phyloP scores from a whole-genome alignment of 805 yeast genomes.

The Helenozyma rhizophorensis region DNA sequence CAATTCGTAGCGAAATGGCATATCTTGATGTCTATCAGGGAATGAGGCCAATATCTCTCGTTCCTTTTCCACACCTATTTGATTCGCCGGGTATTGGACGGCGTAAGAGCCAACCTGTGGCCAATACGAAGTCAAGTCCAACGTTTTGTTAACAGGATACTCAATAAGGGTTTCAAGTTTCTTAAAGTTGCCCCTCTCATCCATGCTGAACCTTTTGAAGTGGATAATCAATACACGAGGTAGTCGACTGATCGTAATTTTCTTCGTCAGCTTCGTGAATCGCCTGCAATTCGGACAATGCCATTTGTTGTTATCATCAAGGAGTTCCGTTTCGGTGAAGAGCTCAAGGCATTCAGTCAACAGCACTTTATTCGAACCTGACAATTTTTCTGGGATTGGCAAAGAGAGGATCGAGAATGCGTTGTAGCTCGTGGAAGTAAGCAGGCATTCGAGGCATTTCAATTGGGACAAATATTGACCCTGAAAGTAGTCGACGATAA shows the following conservation, averaged over 20 bases:
- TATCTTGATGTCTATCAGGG: constrained; percentile 64
- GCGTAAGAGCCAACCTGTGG: constrained; percentile 42
- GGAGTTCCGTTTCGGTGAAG: constrained; percentile 68
- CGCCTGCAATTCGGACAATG: constrained; percentile 70
- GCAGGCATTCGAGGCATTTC: constrained; percentile 65
- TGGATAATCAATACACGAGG: constrained; percentile 81
- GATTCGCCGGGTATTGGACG: constrained; percentile 6
- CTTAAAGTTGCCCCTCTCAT: constrained; percentile 39
- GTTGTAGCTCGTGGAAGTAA: constrained; percentile 81
- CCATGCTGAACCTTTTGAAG: constrained; percentile 67
- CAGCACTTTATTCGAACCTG: constrained; percentile 21
- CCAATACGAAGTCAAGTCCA: constrained; percentile 73
- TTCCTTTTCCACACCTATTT: constrained; percentile 39
- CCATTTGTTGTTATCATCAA: constrained; percentile 83
- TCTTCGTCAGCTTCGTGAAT: constrained; percentile 62
- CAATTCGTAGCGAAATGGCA: constrained; percentile 75
- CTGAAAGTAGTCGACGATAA: constrained; percentile 76
- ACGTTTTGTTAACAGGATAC: constrained; percentile 53
- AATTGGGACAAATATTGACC: constrained; percentile 85
- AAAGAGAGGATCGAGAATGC: constrained; percentile 75
- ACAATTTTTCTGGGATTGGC: constrained; percentile 60
- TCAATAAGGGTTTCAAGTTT: constrained; percentile 63
- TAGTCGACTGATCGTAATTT: constrained; percentile 66
- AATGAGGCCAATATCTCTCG: constrained; percentile 44
- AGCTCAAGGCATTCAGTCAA: constrained; percentile 69